A percentile compares a stretch with the other conserved stretches of the same genome.
Evolutionary conservation across 768 basidiomycete species (phyloP).

Genomic region (Brasilioporus rufonigricans): DNA sequence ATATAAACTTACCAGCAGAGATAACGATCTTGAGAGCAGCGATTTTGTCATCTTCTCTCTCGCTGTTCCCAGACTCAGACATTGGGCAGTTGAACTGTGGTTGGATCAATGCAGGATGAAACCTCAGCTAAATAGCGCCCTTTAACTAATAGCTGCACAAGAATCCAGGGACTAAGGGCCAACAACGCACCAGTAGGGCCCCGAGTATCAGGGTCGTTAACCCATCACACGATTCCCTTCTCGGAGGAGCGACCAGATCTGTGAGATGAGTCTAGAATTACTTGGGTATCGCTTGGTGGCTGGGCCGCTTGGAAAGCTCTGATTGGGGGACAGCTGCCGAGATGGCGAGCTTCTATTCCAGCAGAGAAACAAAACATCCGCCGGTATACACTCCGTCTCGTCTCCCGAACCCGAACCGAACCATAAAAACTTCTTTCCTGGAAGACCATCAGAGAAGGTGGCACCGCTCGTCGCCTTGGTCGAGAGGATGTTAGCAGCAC

Average conservation of each 20-base stretch:
- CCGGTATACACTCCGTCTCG: no score
- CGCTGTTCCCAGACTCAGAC: background rate
- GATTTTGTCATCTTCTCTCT: background rate
- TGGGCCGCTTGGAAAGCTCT: background rate
- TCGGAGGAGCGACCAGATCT: background rate
- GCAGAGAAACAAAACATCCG: no score
- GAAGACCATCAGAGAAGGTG: no score
- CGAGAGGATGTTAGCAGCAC: no score
- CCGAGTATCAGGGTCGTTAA: background rate
- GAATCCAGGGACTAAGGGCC: background rate
- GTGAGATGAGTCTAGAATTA: background rate
- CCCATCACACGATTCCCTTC: background rate
- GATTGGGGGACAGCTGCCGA: background rate
- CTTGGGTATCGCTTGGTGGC: background rate
- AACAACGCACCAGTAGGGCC: background rate
- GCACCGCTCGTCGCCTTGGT: no score
- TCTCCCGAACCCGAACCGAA: no score
- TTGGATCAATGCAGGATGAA: background rate
- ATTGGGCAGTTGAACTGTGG: background rate
- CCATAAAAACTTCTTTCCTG: no score
- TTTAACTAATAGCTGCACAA: background rate
- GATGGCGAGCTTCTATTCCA: background rate
- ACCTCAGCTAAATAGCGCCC: background rate
- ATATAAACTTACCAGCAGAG: background rate
- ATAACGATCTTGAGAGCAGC: background rate